Conservation (phyloP, 108 stramenopile genomes). For the Pseudonitzschia pungens region DNA sequence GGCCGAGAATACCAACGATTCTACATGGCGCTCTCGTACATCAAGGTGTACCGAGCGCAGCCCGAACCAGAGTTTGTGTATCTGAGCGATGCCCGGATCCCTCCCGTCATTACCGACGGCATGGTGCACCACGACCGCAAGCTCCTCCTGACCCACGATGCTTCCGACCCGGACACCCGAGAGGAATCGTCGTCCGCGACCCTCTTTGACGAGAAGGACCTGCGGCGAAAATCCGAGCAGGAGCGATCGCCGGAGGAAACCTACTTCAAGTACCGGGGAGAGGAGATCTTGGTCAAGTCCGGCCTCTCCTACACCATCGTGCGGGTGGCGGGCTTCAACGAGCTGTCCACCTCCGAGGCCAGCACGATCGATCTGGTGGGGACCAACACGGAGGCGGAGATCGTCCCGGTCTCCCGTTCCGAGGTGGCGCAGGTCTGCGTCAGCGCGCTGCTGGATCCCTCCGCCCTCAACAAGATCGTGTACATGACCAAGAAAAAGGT, state of each 20-base stretch:
- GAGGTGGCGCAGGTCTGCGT: slow-evolving; percentile 84
- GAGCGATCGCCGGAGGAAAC: slow-evolving; percentile 66
- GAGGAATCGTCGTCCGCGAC: not conserved
- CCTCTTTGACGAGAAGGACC: slow-evolving; percentile 27
- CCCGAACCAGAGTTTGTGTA: slow-evolving; percentile 86
- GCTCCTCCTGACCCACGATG: slow-evolving; percentile 32
- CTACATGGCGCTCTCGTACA: slow-evolving; percentile 76
- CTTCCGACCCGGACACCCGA: slow-evolving; percentile 29
- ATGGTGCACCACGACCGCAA: slow-evolving; percentile 72
- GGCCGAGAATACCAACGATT: slow-evolving; percentile 45
- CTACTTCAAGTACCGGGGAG: slow-evolving; percentile 82
- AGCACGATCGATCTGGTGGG: slow-evolving; percentile 56
- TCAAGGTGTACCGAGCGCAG: slow-evolving; percentile 76
- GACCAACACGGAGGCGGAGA: slow-evolving; percentile 36
- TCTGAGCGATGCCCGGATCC: slow-evolving; percentile 80
- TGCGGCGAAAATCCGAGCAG: slow-evolving; percentile 1
- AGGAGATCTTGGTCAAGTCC: slow-evolving; percentile 78
- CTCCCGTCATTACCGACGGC: slow-evolving; percentile 54
- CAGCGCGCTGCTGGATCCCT: slow-evolving; percentile 70
- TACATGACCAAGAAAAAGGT: slow-evolving; percentile 67
- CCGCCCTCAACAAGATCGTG: slow-evolving; percentile 78
- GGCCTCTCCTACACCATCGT: slow-evolving; percentile 71
- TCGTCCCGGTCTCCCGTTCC: slow-evolving; percentile 64
- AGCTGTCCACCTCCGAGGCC: slow-evolving; percentile 54
- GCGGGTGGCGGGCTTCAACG: slow-evolving; percentile 71